Base-by-base conservation (phyloP, 2,329 filamentous ascomycete species). In the Trichoderma sp. region DNA sequence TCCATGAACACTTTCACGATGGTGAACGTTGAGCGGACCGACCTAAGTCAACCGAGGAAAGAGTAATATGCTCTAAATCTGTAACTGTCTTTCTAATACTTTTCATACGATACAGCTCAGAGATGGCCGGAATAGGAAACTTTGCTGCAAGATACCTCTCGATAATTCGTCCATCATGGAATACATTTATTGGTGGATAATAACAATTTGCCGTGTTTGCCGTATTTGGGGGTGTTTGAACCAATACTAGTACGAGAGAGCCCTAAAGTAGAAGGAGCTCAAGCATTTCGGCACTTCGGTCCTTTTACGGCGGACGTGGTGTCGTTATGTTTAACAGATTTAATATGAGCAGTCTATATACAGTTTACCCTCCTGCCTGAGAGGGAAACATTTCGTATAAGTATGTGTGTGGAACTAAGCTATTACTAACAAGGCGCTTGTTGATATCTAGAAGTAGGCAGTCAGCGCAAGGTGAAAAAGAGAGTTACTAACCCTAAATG, bases 181-280 rank as follows among this genome's bases (percentile, higher is more conserved):
- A 43, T 49, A 10, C n/a, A 43, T 8, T n/a, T 37, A 32, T 49
- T 43, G 49, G 51, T 55, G 26, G 32, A 13, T 55, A 65, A 30
- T 39, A 55, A 30, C 18, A 11, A 46, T 32, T 51, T 63, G 59
- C 59, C 59, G 59, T 64, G 21, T 28, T 43, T 55, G n/a, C 49
- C 49, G 60, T 64, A 52, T n/a, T 7, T 14, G 13, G 52, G 34
- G 24, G 34, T 46, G 34, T 11, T 14, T 13, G 14, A 43, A 37
- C 61, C 55, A 65, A 39, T n/a, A 39, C 24, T 10, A 65, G 46
- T 32, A 65, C 32, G 60, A 64, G 28, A 11, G 18, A 56, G n/a
- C 51, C 61, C 61, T n/a, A 65, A 65, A 65, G 51, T 46, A 56
- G 61, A 65, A 56, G 61, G 61, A 65, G 61, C 16, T 56, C 34